Percentiles rank a stretch among this genome's conserved stretches.
These are phyloP conservation scores for Rhodotorula sp. DNA, from an alignment of 1,284 basidiomycete genomes.

Conservation along the genomic window DNA sequence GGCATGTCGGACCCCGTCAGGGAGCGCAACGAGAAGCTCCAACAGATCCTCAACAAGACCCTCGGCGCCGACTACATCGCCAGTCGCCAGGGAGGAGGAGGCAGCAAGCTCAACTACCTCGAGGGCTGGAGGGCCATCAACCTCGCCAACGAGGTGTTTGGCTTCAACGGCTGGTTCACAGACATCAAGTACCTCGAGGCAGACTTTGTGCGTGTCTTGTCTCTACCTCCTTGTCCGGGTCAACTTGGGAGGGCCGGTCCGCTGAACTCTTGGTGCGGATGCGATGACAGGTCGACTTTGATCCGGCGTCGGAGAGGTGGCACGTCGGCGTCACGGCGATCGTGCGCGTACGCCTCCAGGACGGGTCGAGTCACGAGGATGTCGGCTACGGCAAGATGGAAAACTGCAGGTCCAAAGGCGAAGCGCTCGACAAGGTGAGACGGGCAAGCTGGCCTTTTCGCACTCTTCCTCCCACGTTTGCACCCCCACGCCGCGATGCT, in stretches of 20 bases:
- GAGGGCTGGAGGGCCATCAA: conserved; percentile 98
- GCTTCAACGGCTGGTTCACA: conserved; percentile 96
- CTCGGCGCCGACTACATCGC: conserved; percentile 93
- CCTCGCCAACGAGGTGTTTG: conserved; percentile 96
- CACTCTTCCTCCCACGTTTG: not conserved
- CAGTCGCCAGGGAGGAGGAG: conserved; percentile 82
- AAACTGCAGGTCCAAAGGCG: conserved; percentile 78
- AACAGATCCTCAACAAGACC: conserved; percentile 70
- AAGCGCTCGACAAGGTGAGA: conserved; percentile 84
- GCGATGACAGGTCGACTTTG: conserved; percentile 58
- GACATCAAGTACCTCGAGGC: conserved; percentile 74
- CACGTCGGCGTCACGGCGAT: conserved; percentile 80
- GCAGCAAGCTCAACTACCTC: conserved; percentile 82
- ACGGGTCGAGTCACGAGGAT: conserved; percentile 90
- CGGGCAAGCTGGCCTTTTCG: not conserved
- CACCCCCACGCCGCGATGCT: not conserved
- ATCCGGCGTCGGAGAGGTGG: conserved; percentile 63
- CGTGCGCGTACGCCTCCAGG: conserved; percentile 79
- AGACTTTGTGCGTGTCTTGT: conserved; percentile 53
- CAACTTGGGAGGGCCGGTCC: rapidly evolving
- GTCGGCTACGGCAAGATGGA: conserved; percentile 86
- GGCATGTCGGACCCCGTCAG: not conserved
- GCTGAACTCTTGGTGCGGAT: conserved; percentile 55
- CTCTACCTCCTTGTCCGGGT: not conserved
- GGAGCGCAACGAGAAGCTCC: conserved; percentile 4